Base-by-base conservation (phyloP, 495 filamentous ascomycete genomes). In the Aspergillus bertholletiae region DNA sequence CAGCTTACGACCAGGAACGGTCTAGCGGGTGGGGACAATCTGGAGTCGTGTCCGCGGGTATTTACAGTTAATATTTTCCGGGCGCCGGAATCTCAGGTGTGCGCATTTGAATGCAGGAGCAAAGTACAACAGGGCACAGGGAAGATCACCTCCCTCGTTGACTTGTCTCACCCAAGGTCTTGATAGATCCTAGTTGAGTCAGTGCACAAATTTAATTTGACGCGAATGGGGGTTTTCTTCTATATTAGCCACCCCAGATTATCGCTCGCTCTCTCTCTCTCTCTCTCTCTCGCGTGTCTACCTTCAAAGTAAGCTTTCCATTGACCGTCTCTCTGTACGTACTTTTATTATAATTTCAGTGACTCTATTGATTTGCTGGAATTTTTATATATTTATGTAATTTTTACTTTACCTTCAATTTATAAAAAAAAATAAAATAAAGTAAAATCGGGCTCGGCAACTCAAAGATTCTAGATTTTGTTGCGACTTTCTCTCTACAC, bases 1-100 rank as follows among this genome's bases (percentile, higher is more conserved):
- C 58, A 61, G 56, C 55, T 56, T 34, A 26, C 58, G 44, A 50
- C 66, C 68, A 61, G 65, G 60, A 72, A 63, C 51, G 67, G 71
- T 22, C 60, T 74, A 74, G 73, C 20, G 65, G 66, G 71, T 72
- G 65, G 70, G 55, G 55, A 54, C 63, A 67, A 73, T 73, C 72
- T 73, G 66, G 70, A 72, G 68, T 70, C 66, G 64, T 60, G 56
- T 62, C 58, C 54, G 62, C 62, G 57, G 62, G 54, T 65, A 62
- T 62, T 66, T 61, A 58, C 58, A 64, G 62, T 58, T 55, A 59
- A 66, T 62, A 63, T 66, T 62, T 66, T 62, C 63, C 57, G 63
- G 44, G 24, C 44, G 21, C 41, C 58, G 50, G 55, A 58, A 49
- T 23, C 54, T 55, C 49, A 54, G 46, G 46, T 24, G 37, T 27